Percentiles rank a stretch among this genome's conserved stretches.
Conservation (phyloP, 352 stramenopile species). For the Phytophthora ohioensis region DNA sequence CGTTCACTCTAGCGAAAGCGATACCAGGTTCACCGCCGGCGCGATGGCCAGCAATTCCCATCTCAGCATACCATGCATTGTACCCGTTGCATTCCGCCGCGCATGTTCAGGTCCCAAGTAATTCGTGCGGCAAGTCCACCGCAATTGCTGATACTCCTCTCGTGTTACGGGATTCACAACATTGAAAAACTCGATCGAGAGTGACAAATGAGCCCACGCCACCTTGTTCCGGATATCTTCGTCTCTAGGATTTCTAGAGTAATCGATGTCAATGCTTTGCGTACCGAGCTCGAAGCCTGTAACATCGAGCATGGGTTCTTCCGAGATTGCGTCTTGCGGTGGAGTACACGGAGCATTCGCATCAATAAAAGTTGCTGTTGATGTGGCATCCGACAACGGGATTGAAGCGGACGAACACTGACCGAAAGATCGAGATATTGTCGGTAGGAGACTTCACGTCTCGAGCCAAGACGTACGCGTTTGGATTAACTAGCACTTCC, state of each 20-base stretch:
- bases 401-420: conserved; percentile 49
- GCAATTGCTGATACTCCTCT: conserved; percentile 40
- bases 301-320: conserved; percentile 26
- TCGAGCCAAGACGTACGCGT: conserved; percentile 46
- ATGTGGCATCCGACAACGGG: neutral
- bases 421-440: conserved; percentile 44
- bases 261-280: conserved; percentile 47
- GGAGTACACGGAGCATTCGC: conserved; percentile 23
- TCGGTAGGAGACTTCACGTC: conserved; percentile 42
- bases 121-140: conserved; percentile 49
- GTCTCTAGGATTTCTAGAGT: conserved; percentile 13
- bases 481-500: conserved; percentile 42
- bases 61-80: conserved; percentile 44
- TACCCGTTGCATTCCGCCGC: conserved; percentile 46
- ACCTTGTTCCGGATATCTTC: conserved; percentile 33
- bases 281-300: conserved; percentile 48
- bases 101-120: conserved; percentile 49
- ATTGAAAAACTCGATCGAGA: conserved; percentile 53
- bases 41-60: conserved; percentile 50
- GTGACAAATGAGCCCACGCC: conserved; percentile 48
- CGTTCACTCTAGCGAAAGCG: conserved; percentile 32
- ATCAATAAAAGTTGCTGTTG: conserved; percentile 11
- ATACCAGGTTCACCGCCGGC: conserved; percentile 36
- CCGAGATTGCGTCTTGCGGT: conserved; percentile 10
- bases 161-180: conserved; percentile 38